A percentile compares a stretch with the other conserved stretches of the same genome.
Evolutionary conservation across 371 early-diverging fungal species (phyloP).

Genomic region (Capniomyces stellatus): DNA sequence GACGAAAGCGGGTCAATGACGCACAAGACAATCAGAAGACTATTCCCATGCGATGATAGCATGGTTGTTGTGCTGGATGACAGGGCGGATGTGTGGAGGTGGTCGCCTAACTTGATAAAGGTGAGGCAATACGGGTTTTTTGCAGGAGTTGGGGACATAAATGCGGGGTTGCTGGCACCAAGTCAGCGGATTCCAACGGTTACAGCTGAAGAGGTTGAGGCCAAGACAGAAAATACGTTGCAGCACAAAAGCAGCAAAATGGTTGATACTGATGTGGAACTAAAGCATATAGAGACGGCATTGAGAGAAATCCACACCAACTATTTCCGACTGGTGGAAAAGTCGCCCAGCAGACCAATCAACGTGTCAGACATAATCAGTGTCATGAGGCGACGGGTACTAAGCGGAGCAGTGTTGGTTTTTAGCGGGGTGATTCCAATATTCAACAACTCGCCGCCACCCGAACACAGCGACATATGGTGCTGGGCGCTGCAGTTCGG

Average conservation of each 20-base stretch:
- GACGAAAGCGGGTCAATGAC: conserved; percentile 80
- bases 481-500: conserved; percentile 17
- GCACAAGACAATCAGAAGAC: conserved; percentile 67
- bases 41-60: conserved; percentile 89
- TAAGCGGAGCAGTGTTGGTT: conserved; percentile 26
- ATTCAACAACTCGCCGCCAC: conserved; percentile 9
- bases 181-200: too few relatives aligned
- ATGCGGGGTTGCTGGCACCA: too few relatives aligned
- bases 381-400: conserved; percentile 21
- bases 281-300: not conserved
- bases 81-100: conserved; percentile 94
- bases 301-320: conserved; percentile 10
- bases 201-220: too few relatives aligned
- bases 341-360: not conserved
- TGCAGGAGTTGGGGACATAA: conserved; percentile 87
- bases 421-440: conserved; percentile 38
- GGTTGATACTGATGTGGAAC: conserved; percentile 8
- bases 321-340: conserved; percentile 21
- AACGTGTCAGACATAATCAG: not conserved
- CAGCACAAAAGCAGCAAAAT: conserved; percentile 6
- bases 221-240: conserved; percentile 27
- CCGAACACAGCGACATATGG: conserved; percentile 36
- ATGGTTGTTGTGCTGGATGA: conserved; percentile 98
- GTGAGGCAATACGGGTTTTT: conserved; percentile 89
- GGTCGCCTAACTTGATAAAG: conserved; percentile 73